phyloP scores from a whole-genome alignment of 306 rosid species.

The Vigna unguiculata region DNA sequence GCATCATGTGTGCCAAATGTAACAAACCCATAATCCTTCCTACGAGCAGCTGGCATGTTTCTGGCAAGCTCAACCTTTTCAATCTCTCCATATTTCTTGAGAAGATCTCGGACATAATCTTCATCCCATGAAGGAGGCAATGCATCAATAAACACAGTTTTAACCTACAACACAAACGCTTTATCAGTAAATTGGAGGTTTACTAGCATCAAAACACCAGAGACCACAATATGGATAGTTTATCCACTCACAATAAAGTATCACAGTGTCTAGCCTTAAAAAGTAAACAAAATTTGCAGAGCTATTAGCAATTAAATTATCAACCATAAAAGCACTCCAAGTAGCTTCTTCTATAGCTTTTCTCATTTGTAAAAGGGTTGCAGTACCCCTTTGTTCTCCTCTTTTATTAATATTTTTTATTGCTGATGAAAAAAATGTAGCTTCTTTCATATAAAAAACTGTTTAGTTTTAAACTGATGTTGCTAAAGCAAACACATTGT shows the following conservation, averaged over 20 bases:
- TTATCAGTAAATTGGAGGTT: constrained; percentile 38
- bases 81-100: constrained; percentile 78
- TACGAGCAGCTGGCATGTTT: constrained; percentile 96
- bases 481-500: not conserved
- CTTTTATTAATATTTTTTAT: no score
- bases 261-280: not conserved
- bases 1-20: constrained; percentile 90
- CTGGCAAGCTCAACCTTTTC: constrained; percentile 93
- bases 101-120: constrained; percentile 73
- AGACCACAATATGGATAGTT: constrained; percentile 20
- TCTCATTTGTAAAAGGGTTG: no score
- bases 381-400: no score
- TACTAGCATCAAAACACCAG: constrained; percentile 21
- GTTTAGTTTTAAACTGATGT: constrained; percentile 13
- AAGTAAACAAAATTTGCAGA: constrained; percentile 19
- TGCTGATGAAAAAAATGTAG: no score
- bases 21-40: constrained; percentile 96
- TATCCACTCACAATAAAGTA: not conserved
- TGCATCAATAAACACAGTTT: constrained; percentile 97
- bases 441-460: not conserved
- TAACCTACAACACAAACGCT: constrained; percentile 70
- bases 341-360: not conserved
- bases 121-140: constrained; percentile 94
- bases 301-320: not conserved
- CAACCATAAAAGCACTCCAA: constrained; percentile 20